Base-by-base conservation (phyloP, 148 eudicot species). In the Suaeda aralocaspica region DNA sequence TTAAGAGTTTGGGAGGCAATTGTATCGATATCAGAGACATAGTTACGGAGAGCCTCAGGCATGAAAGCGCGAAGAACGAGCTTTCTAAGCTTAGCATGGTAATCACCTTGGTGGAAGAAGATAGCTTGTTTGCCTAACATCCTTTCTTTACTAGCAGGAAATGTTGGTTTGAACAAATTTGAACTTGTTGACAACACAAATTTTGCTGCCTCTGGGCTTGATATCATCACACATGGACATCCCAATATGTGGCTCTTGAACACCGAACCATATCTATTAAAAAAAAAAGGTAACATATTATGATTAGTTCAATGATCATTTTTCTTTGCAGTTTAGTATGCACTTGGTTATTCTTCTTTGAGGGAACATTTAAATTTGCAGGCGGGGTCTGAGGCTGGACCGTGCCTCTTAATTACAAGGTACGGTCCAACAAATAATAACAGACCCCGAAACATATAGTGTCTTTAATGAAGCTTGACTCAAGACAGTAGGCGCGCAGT, bases 81-180 rank as follows among this genome's bases (percentile, higher is more conserved):
- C 70, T 80, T 87, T 48, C 99, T 81, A 52, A 94, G 69, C 66
- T 77, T 85, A 30, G 80, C 57, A 72, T 94, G 99, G 69, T 94
- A 94, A 42, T 91, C 89, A 22, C 96, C 96, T 67, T 91, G 91
- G 77, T 94, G 87, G 34, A 94, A 94, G 78, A 94, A 94, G 31
- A 94, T 81, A 4, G 97, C 99, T 76, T 94, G 85, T 79, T 89
- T 94, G 5, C 99, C 99, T 58, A 94, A 72, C 92, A 94, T 94
- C 73, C 96, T 82, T 71, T 87, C 93, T 77, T 94, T 94, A 77
- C 99, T 91, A 2, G 97, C 97, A 1, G 99, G 99, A 75, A 87
- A 94, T 75, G 99, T 91, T 21, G 99, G 99, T 72, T 94, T 94
- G 42, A 94, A 94, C 41, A 94, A 86, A 49, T 89, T 76, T 21